Conservation (phyloP, 257 asterid genomes). For the Nicotiana obtusifolia region DNA sequence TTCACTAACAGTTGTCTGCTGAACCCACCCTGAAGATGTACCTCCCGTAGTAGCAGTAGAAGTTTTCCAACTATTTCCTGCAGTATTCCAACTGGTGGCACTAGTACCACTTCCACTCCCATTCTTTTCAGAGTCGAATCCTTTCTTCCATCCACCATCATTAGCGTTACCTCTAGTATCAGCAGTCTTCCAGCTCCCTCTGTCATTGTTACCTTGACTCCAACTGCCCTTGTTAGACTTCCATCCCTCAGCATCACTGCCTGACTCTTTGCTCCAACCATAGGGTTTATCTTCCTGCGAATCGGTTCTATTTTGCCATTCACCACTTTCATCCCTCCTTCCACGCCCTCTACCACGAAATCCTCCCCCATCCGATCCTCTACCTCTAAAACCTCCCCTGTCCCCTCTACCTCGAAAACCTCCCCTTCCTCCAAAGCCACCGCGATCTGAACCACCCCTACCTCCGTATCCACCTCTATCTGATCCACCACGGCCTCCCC, state of each 20-base stretch:
- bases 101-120: slow-evolving; percentile 13
- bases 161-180: slow-evolving; percentile 8
- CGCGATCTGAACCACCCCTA: slow-evolving; percentile 43
- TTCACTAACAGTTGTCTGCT: slow-evolving; percentile 17
- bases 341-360: slow-evolving; percentile 40
- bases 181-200: slow-evolving; percentile 17
- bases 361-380: slow-evolving; percentile 13
- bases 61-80: slow-evolving; percentile 5
- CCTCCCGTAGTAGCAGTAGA: not conserved
- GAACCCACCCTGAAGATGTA: slow-evolving; percentile 1
- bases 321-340: slow-evolving; percentile 29
- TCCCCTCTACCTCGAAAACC: slow-evolving; percentile 60
- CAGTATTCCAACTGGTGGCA: slow-evolving; percentile 26
- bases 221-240: slow-evolving; percentile 17
- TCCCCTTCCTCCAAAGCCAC: slow-evolving; percentile 40
- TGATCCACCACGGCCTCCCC: slow-evolving; percentile 59
- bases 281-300: slow-evolving; percentile 38
- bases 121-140: slow-evolving; percentile 18
- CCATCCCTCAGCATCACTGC: slow-evolving; percentile 41
- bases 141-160: slow-evolving; percentile 28
- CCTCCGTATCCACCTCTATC: slow-evolving; percentile 58
- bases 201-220: slow-evolving; percentile 1
- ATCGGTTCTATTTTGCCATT: slow-evolving; percentile 32
- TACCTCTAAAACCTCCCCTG: slow-evolving; percentile 29
- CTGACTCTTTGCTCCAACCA: slow-evolving; percentile 30